phyloP scores from a whole-genome alignment of 768 basidiomycete species.

The Podaxis sp. region DNA sequence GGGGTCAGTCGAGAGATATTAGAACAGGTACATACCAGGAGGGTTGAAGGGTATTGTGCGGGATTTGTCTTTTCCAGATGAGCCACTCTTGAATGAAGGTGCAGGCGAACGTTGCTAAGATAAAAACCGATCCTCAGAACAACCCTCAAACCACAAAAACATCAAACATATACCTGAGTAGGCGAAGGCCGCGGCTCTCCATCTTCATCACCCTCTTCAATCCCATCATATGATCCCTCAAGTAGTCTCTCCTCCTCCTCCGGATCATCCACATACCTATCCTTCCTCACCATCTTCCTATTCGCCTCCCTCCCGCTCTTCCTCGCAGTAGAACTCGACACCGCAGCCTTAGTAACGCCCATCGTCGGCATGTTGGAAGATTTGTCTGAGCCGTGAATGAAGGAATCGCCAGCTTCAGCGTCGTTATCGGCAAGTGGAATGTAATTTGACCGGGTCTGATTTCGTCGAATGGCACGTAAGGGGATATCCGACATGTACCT shows the following conservation, averaged over 20 bases:
- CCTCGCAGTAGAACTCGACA: conserved; percentile 21
- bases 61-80: conserved; percentile 62
- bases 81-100: conserved; percentile 25
- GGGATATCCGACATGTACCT: conserved; percentile 70
- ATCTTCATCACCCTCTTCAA: conserved; percentile 30
- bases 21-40: conserved; percentile 39
- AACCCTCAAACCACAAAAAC: not conserved
- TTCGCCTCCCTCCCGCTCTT: conserved; percentile 26
- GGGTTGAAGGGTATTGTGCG: conserved; percentile 78
- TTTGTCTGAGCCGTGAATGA: conserved; percentile 18
- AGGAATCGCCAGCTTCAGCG: conserved; percentile 7
- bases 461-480: conserved; percentile 58
- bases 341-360: conserved; percentile 27
- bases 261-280: conserved; percentile 60
- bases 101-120: conserved; percentile 23
- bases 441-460: conserved; percentile 48
- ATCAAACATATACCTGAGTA: conserved; percentile 21
- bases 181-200: conserved; percentile 12
- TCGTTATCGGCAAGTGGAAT: conserved; percentile 36
- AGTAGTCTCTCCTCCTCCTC: conserved; percentile 62
- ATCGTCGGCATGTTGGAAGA: conserved; percentile 20
- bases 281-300: conserved; percentile 46
- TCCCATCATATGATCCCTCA: conserved; percentile 38
- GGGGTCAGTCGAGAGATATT: not conserved
- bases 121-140: not conserved